Percentiles rank a stretch among this genome's conserved stretches.
These are phyloP conservation scores for Tuber brumale DNA, from an alignment of 495 filamentous ascomycete genomes.

Conservation along the genomic window DNA sequence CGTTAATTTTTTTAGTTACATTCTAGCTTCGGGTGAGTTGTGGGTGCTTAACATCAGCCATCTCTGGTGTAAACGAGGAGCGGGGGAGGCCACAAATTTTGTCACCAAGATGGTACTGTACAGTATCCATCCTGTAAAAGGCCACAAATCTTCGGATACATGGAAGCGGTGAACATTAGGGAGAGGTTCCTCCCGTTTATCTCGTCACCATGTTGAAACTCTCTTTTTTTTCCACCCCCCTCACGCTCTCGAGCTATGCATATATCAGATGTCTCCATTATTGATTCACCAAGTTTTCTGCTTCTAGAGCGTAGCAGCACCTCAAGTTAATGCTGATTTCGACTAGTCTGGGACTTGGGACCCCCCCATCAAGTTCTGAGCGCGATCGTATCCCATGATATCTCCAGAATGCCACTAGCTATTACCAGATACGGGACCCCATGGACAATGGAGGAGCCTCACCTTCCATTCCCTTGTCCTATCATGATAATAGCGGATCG, in stretches of 20 bases:
- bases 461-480: not conserved
- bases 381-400: not conserved
- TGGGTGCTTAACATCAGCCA: too few species aligned
- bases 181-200: not conserved
- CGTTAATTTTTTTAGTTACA: too few species aligned
- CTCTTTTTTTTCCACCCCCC: not conserved
- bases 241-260: not conserved
- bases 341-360: too few species aligned
- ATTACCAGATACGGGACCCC: not conserved
- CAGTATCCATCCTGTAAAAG: not conserved
- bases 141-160: not conserved
- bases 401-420: not conserved
- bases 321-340: not conserved
- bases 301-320: not conserved
- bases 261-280: not conserved
- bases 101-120: too few species aligned
- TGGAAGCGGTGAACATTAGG: not conserved
- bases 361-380: not conserved
- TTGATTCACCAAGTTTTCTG: not conserved
- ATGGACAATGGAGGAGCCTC: not conserved
- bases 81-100: too few species aligned
- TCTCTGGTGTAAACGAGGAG: too few species aligned
- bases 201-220: not conserved
- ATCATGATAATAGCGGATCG: not conserved
- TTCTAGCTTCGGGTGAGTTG: too few species aligned